Evolutionary conservation across 1,139 yeast species (phyloP), one percentile per base, ranked within the genome.

Genomic region (Sporopachydermia cereana): DNA sequence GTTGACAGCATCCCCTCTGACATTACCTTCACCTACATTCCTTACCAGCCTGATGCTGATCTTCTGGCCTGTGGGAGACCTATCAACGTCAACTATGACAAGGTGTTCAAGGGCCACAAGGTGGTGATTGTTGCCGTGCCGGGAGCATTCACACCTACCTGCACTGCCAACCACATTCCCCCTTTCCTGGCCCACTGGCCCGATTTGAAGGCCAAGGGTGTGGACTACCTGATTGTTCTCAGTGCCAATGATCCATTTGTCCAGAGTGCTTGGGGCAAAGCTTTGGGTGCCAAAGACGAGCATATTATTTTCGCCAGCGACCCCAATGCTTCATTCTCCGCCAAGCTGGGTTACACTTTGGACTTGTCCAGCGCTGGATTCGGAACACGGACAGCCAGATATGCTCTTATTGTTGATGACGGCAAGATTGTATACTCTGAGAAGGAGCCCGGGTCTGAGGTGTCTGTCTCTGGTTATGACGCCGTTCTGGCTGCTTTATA

Each of bases 81-180:
- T 43, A 58, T 63, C 39, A 64, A 63, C 29, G 68, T 72, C 50
- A 73, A 77, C 54, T 67, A 79, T 49, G 67, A 69, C 49, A 67
- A 68, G 58, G 67, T 71, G 53, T 63, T 62, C 55, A 68, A 62
- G 30, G 73, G 71, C 52, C 72, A 72, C 61, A 75, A 72, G 53
- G 72, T 84, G 42, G 77, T 84, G 41, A 69, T 85, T 55, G 85
- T 89, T 39, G 74, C 85, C 47, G 94, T 84, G 24, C 95, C 95
- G 50, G 95, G 94, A 52, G 95, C 96, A 22, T 86, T 85, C 72
- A 84, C 95, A 34, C 95, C 95, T 53, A 79, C 94, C 3, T 86
- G 95, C 66, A 77, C 91, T 31, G 84, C 77, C 52, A 68, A 72
- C 54, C 95, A 88, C 63, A 76, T 86, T 53, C 96, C 96, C 24